These are phyloP conservation scores for Tetracladium maxilliforme DNA, from an alignment of 2,329 filamentous ascomycete species.

Conservation along the genomic window DNA sequence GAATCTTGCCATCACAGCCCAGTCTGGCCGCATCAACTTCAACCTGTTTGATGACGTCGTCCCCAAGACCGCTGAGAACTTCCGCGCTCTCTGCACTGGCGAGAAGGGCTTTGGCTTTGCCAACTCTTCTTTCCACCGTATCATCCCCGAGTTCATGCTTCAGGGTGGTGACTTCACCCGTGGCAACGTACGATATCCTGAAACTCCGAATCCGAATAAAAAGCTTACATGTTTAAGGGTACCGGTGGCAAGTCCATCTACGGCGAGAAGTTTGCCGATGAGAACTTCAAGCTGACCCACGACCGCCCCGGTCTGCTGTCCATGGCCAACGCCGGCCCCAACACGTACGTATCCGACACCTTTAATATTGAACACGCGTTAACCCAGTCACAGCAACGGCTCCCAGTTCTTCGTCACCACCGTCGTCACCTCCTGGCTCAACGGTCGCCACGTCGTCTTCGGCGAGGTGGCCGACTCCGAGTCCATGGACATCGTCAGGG, in stretches of 20 bases:
- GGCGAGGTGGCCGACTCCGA: constrained; percentile 45
- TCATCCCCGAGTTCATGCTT: constrained; percentile 90
- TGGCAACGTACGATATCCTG: constrained; percentile 58
- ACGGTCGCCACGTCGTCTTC: constrained; percentile 78
- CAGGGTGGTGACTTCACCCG: constrained; percentile 94
- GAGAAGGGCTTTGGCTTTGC: constrained; percentile 74
- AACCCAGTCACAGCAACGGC: constrained; percentile 62
- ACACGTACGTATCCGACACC: constrained; percentile 54
- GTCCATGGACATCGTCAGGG: constrained; percentile 37
- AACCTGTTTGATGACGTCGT: constrained; percentile 74
- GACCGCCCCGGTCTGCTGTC: constrained; percentile 64
- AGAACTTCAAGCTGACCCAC: constrained; percentile 79
- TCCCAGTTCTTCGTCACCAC: constrained; percentile 98
- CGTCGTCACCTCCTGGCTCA: constrained; percentile 73
- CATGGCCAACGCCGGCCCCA: constrained; percentile 91
- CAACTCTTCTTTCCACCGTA: constrained; percentile 78
- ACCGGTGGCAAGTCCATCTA: constrained; percentile 91
- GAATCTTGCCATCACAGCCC: constrained; percentile 32
- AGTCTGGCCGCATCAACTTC: constrained; percentile 74
- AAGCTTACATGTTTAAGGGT: too few relatives aligned
- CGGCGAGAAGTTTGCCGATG: constrained; percentile 84
- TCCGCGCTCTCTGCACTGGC: constrained; percentile 68
- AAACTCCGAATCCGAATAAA: too few relatives aligned
- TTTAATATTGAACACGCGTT: constrained; percentile 4
- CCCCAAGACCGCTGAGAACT: constrained; percentile 80